Percentiles rank a stretch among this genome's conserved stretches.
Conservation (phyloP, 2,329 filamentous ascomycete genomes). For the Xylaria polymorpha region DNA sequence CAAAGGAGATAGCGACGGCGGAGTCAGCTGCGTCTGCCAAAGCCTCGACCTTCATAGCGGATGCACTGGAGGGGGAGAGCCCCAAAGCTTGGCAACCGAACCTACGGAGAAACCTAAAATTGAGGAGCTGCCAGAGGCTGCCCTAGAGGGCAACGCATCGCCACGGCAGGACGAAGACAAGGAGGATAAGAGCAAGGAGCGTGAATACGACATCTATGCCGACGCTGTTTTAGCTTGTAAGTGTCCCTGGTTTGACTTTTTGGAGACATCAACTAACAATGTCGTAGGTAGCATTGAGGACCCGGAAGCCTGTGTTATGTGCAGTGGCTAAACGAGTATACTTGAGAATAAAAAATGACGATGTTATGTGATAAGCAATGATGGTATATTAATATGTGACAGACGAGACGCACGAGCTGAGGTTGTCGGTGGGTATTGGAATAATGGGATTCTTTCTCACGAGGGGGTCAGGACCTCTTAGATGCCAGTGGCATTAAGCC, state of each 20-base stretch:
- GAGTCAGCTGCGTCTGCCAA: slow-evolving; percentile 68
- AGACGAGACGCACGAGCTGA: slow-evolving; percentile 21
- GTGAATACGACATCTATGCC: slow-evolving; percentile 94
- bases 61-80: slow-evolving; percentile 80
- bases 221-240: slow-evolving; percentile 90
- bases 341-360: slow-evolving; percentile 35
- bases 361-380: slow-evolving; percentile 44
- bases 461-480: slow-evolving; percentile 2
- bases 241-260: slow-evolving; percentile 49
- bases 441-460: background rate
- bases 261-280: slow-evolving; percentile 49
- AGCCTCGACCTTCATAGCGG: slow-evolving; percentile 78
- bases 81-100: slow-evolving; percentile 82
- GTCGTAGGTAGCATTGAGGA: slow-evolving; percentile 89
- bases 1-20: slow-evolving; percentile 53
- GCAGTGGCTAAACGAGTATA: slow-evolving; percentile 77
- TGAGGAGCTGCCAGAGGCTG: slow-evolving; percentile 72
- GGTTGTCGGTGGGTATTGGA: slow-evolving; percentile 9
- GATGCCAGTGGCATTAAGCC: slow-evolving; percentile 4
- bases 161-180: slow-evolving; percentile 76
- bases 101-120: slow-evolving; percentile 70
- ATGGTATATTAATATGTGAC: slow-evolving; percentile 36
- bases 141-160: slow-evolving; percentile 62
- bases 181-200: slow-evolving; percentile 75
- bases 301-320: slow-evolving; percentile 95